Evolutionary conservation across 768 basidiomycete species (phyloP), one percentile per base, ranked within the genome.

Genomic region (Rhizopogon vinicolor): DNA sequence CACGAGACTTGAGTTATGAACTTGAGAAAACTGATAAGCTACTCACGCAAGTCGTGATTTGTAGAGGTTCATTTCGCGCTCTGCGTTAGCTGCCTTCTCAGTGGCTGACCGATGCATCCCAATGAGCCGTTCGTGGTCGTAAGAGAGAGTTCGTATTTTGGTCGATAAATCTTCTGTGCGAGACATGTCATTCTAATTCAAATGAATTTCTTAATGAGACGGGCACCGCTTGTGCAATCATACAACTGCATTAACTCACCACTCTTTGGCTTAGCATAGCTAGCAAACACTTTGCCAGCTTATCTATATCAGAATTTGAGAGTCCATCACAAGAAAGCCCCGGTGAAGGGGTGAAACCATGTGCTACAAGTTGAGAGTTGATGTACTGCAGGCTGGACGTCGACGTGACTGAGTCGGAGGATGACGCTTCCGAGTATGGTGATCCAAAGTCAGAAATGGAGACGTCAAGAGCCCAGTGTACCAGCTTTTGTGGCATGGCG

Each of bases 301-400:
- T 72, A 18, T 87, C 84, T 16, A 78, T 74, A 35, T 87, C 78
- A 3, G 76, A 66, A 46, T 76, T 76, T 0, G 81, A 75, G 12
- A 87, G 69, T 0, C 87, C 86, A 0, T 89, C 87, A 39, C 93
- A 72, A 12, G 75, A 82, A 18, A 93, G 69, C 0, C 91, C 91
- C 0, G 85, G 83, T 1, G 77, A 63, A 9, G 80, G 63, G 1
- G 79, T 71, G 60, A 89, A 93, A 7, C 92, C 92, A 72, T 93
- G 91, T 2, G 91, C 86, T 46, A 90, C 70, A 6, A 94, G 80
- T 61, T 94, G 92, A 18, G 86, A 75, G 64, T 92, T 93, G 64
- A 93, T 78, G 64, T 89, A 92, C 55, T 91, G 85, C 25, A 91
- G 67, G 55, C 80, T 87, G 3, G 87, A 87, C 0, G 74, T 71